Percentiles rank a stretch among this genome's conserved stretches.
Evolutionary conservation across 768 basidiomycete species (phyloP).

Genomic region (Trametes punicea): DNA sequence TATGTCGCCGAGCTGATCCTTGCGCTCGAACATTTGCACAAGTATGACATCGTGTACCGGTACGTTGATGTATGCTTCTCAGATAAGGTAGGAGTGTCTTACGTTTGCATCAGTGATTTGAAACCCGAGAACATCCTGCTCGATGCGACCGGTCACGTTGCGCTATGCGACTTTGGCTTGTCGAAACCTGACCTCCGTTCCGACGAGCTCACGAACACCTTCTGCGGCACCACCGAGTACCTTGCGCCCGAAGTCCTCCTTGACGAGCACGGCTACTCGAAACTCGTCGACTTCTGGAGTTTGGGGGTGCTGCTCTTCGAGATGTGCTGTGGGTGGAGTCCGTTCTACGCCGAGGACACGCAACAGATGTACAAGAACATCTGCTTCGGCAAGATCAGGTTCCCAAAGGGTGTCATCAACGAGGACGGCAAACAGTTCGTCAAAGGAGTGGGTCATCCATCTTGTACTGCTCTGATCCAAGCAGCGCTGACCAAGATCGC

Average conservation of each 20-base stretch:
- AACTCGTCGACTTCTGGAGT: conserved; percentile 98
- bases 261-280: conserved; percentile 97
- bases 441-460: conserved; percentile 75
- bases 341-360: conserved; percentile 98
- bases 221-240: conserved; percentile 98
- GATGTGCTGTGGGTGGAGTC: conserved; percentile 99
- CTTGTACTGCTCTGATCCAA: conserved; percentile 4
- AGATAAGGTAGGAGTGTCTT: background rate
- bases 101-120: conserved; percentile 58
- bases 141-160: conserved; percentile 97
- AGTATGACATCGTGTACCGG: conserved; percentile 95
- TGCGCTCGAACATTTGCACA: conserved; percentile 95
- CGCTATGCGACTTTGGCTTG: conserved; percentile 96
- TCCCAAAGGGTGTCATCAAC: conserved; percentile 93
- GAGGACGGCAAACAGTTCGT: conserved; percentile 99
- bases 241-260: conserved; percentile 98
- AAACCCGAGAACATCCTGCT: conserved; percentile 99
- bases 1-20: conserved; percentile 95
- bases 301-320: conserved; percentile 95
- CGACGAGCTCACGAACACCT: conserved; percentile 97
- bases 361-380: conserved; percentile 99
- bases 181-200: conserved; percentile 93
- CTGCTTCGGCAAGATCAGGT: conserved; percentile 98
- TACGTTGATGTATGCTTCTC: conserved; percentile 34
- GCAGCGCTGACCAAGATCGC: background rate